A percentile compares a stretch with the other conserved stretches of the same genome.
phyloP scores from a whole-genome alignment of 2,329 filamentous ascomycete genomes.

The Pseudocercospora fuligena region DNA sequence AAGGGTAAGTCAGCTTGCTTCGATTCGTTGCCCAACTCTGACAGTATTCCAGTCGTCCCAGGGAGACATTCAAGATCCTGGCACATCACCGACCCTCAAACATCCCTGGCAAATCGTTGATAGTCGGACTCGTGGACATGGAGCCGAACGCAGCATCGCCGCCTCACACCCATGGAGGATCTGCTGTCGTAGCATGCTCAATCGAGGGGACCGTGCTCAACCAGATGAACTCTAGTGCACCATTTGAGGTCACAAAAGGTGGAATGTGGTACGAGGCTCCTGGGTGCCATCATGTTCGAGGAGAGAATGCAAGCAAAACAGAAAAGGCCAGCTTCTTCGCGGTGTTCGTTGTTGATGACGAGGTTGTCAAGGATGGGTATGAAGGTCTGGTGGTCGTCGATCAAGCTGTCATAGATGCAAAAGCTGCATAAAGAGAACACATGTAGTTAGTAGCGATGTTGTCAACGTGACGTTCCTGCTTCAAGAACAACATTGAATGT shows the following conservation, averaged over 20 bases:
- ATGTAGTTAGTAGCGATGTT: no score
- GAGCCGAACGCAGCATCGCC: background rate
- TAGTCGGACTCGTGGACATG: background rate
- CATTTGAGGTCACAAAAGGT: background rate
- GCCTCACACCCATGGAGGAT: background rate
- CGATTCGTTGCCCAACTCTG: background rate
- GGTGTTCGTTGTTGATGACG: background rate
- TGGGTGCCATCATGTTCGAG: background rate
- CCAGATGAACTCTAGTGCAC: background rate
- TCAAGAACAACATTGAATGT: no score
- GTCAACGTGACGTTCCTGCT: no score
- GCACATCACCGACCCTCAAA: background rate
- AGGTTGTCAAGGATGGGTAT: background rate
- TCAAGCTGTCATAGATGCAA: background rate
- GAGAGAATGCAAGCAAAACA: background rate
- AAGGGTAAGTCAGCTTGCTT: background rate
- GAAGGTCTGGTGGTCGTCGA: background rate
- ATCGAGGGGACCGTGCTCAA: background rate
- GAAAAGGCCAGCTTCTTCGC: background rate
- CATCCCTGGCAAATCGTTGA: background rate
- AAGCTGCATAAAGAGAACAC: background rate
- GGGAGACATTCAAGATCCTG: background rate
- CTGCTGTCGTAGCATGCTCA: background rate
- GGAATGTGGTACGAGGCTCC: background rate
- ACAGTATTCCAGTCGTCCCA: background rate